A percentile compares a stretch with the other conserved stretches of the same genome.
Conservation (phyloP, 441 rosid species). For the Gossypium laxum region DNA sequence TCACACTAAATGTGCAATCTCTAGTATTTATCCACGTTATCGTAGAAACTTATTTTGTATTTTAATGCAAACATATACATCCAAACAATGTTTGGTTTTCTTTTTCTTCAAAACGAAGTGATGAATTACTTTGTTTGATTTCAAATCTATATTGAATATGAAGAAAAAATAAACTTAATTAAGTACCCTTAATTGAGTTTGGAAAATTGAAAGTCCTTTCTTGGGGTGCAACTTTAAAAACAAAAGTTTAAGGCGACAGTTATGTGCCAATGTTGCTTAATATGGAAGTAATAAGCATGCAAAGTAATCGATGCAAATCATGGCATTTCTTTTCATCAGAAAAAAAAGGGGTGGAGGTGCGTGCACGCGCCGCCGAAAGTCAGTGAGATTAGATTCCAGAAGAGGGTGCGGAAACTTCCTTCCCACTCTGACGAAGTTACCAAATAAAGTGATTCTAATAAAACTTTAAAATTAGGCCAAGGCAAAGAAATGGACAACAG, state of each 20-base stretch:
- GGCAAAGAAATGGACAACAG: not conserved
- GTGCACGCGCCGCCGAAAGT: not conserved
- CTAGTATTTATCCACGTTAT: no score
- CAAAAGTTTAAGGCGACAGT: not conserved
- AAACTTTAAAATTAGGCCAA: not conserved
- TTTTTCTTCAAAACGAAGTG: no score
- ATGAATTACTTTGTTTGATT: no score
- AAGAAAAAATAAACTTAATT: no score
- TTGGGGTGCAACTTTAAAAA: no score
- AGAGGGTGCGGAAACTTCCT: not conserved
- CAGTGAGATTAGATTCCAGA: not conserved
- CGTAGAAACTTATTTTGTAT: no score
- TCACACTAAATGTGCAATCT: no score
- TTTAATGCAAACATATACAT: no score
- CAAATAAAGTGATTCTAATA: not conserved
- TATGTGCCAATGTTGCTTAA: not conserved
- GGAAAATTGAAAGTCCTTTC: no score
- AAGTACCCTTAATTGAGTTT: no score
- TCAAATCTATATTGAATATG: no score
- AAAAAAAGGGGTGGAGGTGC: not conserved
- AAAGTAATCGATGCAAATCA: not conserved
- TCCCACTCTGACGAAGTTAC: not conserved
- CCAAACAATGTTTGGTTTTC: no score
- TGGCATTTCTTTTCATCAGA: not conserved
- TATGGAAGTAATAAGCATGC: not conserved